Base-by-base conservation (phyloP, 1,284 basidiomycete species). In the Ceratobasidium sp. region DNA sequence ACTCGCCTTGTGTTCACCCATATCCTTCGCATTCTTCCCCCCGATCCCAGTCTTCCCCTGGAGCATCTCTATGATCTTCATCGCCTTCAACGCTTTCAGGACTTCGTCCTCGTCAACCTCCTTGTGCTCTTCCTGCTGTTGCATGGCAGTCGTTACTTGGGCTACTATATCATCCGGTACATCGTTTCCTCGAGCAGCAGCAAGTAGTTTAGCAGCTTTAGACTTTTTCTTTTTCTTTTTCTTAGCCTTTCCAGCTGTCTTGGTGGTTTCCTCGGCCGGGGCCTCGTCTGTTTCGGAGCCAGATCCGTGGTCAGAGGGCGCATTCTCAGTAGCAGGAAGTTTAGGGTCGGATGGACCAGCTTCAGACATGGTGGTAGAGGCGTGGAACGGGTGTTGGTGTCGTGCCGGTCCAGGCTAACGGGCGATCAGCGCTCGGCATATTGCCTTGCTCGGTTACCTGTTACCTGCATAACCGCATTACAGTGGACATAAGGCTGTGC, bases 1-100 rank as follows among this genome's bases (percentile, higher is more conserved):
- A 78, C 85, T 64, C 77, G 93, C 94, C 86, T 97, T 97, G 82
- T 97, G 94, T 79, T 92, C 91, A 34, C 91, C 93, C 79, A 92
- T 86, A 77, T 92, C 88, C 83, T 94, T 93, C 80, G 87, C 90
- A 79, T 90, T 91, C 76, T 85, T 84, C 5, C 89, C 91, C n/a
- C 88, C 88, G 46, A 89, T 78, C 7, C 89, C 90, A 48, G 87
- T 83, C 79, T 92, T 92, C 1, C 90, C 91, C 79, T 91, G 87
- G 27, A 89, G 83, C 11, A 92, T 86, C 77, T 93, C 91, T 85
- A 89, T 89, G 48, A 92, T 86, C 81, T 88, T 92, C 82, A 93
- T 82, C 77, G 89, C 88, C 77, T 90, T 86, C 76, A 93, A 80
- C 16, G 87, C 88, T 76, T 85, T 82, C 76, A 88, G 83, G 34